phyloP scores from a whole-genome alignment of 1,284 basidiomycete genomes.

The Pyrrhoderma noxium region DNA sequence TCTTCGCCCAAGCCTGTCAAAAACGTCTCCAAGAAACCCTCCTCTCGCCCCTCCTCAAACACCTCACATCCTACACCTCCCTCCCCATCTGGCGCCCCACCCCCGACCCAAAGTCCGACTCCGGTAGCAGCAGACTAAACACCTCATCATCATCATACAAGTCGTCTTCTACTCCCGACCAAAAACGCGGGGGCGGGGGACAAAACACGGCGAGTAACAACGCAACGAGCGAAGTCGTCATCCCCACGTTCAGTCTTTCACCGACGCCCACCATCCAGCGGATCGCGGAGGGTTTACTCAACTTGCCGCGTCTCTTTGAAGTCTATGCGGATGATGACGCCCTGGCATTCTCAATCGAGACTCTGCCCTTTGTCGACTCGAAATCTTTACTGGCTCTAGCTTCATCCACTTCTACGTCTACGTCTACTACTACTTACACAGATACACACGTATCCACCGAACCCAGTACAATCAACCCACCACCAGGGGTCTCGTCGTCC shows the following conservation, averaged over 20 bases:
- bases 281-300: constrained; percentile 88
- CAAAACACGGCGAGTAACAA: constrained; percentile 30
- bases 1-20: constrained; percentile 72
- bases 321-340: constrained; percentile 90
- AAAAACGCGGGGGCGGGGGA: constrained; percentile 16
- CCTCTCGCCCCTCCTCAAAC: constrained; percentile 74
- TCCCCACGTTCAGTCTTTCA: constrained; percentile 92
- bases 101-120: constrained; percentile 32
- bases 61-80: constrained; percentile 67
- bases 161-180: constrained; percentile 19
- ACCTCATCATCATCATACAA: no score
- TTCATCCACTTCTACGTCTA: no score
- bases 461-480: neutral
- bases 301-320: constrained; percentile 90
- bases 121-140: no score
- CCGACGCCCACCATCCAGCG: constrained; percentile 85
- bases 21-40: constrained; percentile 74
- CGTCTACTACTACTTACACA: no score
- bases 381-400: constrained; percentile 41
- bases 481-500: no score
- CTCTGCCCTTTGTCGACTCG: constrained; percentile 63
- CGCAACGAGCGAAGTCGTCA: constrained; percentile 55
- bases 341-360: constrained; percentile 81
- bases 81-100: constrained; percentile 61
- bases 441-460: constrained; percentile 14